Evolutionary conservation across 2,329 filamentous ascomycete genomes (phyloP), one percentile per base, ranked within the genome.

Genomic region (Fusarium compactum): DNA sequence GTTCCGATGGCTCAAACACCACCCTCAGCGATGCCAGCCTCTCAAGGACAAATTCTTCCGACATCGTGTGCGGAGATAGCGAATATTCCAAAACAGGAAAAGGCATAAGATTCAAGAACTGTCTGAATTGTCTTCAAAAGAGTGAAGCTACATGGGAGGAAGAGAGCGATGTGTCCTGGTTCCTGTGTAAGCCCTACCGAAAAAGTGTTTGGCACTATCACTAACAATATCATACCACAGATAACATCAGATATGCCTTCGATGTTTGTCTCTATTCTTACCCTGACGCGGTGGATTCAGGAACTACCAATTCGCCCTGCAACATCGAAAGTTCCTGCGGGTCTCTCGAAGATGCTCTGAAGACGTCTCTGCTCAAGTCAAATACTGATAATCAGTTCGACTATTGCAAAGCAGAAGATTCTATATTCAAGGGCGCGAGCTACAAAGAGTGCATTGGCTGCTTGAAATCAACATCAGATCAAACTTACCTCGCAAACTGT

Each of bases 401-500:
- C 4, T 87, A 84, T 57, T 86, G 85, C 70, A 68, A 76, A 0
- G 82, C 81, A 0, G 77, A 81, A 14, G 71, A 78, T n/a, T 75
- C 74, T 0, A 70, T 64, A 0, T 81, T 85, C 30, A 67, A 72
- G 8, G 71, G 76, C 2, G 24, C 71, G 0, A 74, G 76, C 25
- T 73, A 82, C 9, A 74, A 80, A 18, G 66, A 78, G 0, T 87
- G 85, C 45, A 72, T 81, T 2, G 70, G 78, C 16, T 87, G 85
- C 30, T 77, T 87, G 6, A 76, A 78, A n/a, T 74, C 80, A 0
- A 84, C 79, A 20, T 62, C 75, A 0, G 70, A 80, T 8, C 83
- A 85, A 54, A 73, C 65, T 4, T 86, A 85, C 44, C 73, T 86
- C 4, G 77, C 84, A 4, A 87, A 87, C 69, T 87, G 85, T 87